These are phyloP conservation scores for Glarea lozoyensis DNA, from an alignment of 495 filamentous ascomycete genomes.

Conservation along the genomic window DNA sequence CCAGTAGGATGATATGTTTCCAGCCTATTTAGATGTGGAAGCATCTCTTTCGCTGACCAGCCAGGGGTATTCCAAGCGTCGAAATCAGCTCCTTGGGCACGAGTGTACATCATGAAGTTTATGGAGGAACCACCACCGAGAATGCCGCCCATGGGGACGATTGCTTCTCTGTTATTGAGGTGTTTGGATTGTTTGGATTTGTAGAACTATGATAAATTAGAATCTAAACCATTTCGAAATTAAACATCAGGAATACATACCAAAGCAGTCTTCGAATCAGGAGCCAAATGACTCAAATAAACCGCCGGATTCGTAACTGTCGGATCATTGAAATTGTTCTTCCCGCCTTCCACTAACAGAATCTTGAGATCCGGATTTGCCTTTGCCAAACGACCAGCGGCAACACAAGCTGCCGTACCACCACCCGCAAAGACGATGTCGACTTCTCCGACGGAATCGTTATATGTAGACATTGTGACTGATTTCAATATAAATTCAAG, in stretches of 20 bases:
- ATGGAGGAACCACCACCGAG: conserved; percentile 52
- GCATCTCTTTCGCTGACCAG: conserved; percentile 19
- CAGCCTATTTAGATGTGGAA: conserved; percentile 17
- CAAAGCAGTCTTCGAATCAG: conserved; percentile 17
- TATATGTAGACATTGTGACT: conserved; percentile 14
- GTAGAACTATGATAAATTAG: conserved; percentile 13
- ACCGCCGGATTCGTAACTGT: conserved; percentile 33
- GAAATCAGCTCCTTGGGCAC: conserved; percentile 21
- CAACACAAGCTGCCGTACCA: conserved; percentile 36
- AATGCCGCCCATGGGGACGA: conserved; percentile 42
- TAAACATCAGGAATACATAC: conserved; percentile 2
- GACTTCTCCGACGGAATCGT: conserved; percentile 11
- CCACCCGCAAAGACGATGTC: conserved; percentile 22
- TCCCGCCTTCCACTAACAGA: conserved; percentile 40
- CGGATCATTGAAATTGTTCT: conserved; percentile 36
- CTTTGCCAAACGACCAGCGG: conserved; percentile 37
- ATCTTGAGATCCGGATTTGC: conserved; percentile 42
- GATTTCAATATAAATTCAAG: too few species aligned
- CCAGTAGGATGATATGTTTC: conserved; percentile 31
- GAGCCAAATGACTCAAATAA: conserved; percentile 23
- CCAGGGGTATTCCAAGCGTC: conserved; percentile 17
- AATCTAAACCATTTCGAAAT: neutral
- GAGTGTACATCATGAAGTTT: conserved; percentile 50
- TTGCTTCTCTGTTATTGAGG: conserved; percentile 34
- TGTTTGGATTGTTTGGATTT: conserved; percentile 25